Evolutionary conservation across 2,329 filamentous ascomycete genomes (phyloP).

Genomic region (Huntiella omanensis): DNA sequence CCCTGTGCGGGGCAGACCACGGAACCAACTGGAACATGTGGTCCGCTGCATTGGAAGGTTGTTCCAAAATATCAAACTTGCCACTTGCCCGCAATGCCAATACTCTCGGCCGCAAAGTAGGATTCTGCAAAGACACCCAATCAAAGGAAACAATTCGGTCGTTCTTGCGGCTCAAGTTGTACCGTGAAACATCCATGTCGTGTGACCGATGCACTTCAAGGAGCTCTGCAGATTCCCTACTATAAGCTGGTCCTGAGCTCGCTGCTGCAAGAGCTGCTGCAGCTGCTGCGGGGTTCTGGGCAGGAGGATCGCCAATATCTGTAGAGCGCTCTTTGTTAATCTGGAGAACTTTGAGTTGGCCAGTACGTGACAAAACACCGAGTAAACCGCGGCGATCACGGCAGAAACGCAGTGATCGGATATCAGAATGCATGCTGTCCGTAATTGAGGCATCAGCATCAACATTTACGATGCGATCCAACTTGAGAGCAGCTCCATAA

Average conservation of each 20-base stretch:
- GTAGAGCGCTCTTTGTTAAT: conserved; percentile 35
- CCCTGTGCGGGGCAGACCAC: conserved; percentile 40
- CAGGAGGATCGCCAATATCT: neutral
- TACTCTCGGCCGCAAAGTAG: conserved; percentile 36
- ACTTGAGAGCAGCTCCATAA: conserved; percentile 41
- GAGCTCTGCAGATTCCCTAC: conserved; percentile 28
- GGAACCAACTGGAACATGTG: conserved; percentile 42
- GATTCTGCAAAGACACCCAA: conserved; percentile 41
- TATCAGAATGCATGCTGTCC: conserved; percentile 39
- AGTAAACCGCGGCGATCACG: conserved; percentile 42
- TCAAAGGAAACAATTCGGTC: conserved; percentile 50
- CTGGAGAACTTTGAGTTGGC: conserved; percentile 42
- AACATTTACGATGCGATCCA: conserved; percentile 37
- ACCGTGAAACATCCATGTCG: conserved; percentile 41
- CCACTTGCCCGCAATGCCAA: conserved; percentile 42
- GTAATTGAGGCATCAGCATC: conserved; percentile 29
- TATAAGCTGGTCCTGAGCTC: neutral
- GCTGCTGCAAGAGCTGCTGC: neutral
- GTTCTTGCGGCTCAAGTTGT: conserved; percentile 30
- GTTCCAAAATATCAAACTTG: conserved; percentile 41
- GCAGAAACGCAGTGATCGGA: conserved; percentile 43
- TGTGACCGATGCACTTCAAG: conserved; percentile 40
- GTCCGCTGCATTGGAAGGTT: conserved; percentile 36
- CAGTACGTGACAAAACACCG: conserved; percentile 41
- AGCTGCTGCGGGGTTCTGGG: conserved; percentile 6